Evolutionary conservation across 805 yeast genomes (phyloP), one percentile per base, ranked within the genome.

Genomic region (Yarrowia divulgata): DNA sequence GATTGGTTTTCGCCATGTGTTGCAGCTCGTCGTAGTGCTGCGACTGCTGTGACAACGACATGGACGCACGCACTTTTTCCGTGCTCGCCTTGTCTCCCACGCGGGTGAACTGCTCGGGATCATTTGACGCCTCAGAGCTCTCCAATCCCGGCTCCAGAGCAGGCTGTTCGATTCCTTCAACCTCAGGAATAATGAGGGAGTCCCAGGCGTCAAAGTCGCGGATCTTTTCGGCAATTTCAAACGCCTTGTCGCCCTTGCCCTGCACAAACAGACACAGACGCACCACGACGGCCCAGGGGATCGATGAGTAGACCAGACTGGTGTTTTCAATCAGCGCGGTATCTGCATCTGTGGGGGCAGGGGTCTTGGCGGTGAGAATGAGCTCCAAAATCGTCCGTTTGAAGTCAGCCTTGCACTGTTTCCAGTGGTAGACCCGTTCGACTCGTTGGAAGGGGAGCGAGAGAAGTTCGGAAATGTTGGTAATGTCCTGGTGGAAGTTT

Each of bases 21-120:
- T 54, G 58, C n/a, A 54, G 58, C 18, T 54, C 58, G 23, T 54
- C 43, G 18, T 54, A 54, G 6, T 54, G 58, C 43, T 54, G 58
- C 1, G 58, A 54, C 43, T 54, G 58, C 43, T 54, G 58, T 3
- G 58, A 54, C 10, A 54, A 43, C 9, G 58, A 35, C 58, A 54
- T 54, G n/a, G 58, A 54, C 2, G 58, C 58, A 9, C 14, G 12
- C 5, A 54, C 58, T 32, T 54, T 54, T 13, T 54, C 58, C 12
- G 58, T 37, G 18, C 58, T 54, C 5, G 58, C 58, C 13, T 54
- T 54, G 34, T 54, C 58, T 3, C 43, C 58, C 18, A 54, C 43
- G 2, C 58, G 29, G 0, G 43, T 54, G 34, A 54, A 54, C 13
- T 54, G 19, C 8, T 19, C 43, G 13, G 43, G 58, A 12, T 35